Evolutionary conservation across 164 flowering plant genomes (phyloP), one percentile per base, ranked within the genome.

Genomic region (Umbellularia californica): DNA sequence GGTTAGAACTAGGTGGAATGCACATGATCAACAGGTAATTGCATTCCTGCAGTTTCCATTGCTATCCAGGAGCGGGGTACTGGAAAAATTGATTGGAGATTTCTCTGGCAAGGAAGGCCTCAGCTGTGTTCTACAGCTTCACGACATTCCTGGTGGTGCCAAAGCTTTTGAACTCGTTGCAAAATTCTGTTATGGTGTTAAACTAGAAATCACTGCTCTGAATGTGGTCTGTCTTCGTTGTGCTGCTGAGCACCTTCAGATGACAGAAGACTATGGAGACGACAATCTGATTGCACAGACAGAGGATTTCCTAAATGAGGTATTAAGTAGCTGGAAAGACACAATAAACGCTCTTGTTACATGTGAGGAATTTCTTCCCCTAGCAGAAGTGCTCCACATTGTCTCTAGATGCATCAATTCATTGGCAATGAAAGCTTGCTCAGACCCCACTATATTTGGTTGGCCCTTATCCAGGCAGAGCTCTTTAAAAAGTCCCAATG

Each of bases 91-190:
- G 17, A 82, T 92, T 50, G 87, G 77, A 72, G 88, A 84, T 17
- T 47, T 60, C 58, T 72, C 81, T n/a, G 50, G 63, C 1, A 80
- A 83, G 58, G 86, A 82, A 65, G 88, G 78, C 55, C 63, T 76
- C 1, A 74, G 70, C 20, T 83, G 85, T 75, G 76, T 75, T 51
- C 35, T 88, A 77, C 84, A 85, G 77, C 90, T 92, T 35, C 80
- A 89, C 73, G 91, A 86, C 78, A 74, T 92, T 62, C 97, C 97
- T 33, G 95, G 95, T 60, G 97, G 95, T 69, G 87, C 93, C 47
- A 84, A 82, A 73, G 79, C 89, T 3, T 92, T 92, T 66, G 79
- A 82, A 75, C 88, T 89, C 15, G 79, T 87, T 15, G 92, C 90
- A 71, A 92, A 88, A 76, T 92, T 90, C 82, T 92, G 95, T 65